Percentiles rank a stretch among this genome's conserved stretches.
Evolutionary conservation across 2,329 filamentous ascomycete species (phyloP).

Genomic region (Lithohypha guttulata): DNA sequence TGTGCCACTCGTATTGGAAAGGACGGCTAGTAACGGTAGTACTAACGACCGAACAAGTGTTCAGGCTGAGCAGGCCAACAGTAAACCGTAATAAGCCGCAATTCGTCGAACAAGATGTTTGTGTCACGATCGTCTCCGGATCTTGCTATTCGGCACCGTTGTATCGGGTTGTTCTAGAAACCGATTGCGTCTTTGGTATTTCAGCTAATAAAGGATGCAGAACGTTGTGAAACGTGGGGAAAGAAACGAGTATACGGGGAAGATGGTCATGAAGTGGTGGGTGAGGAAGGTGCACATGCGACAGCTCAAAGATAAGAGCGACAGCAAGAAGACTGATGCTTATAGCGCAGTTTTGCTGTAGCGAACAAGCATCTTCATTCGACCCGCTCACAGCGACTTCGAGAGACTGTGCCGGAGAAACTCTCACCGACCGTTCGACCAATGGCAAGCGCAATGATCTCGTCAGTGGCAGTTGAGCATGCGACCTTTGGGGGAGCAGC

Average conservation of each 20-base stretch:
- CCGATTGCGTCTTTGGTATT: no score
- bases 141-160: neutral
- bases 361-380: no score
- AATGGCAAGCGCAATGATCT: neutral
- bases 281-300: constrained; percentile 5
- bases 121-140: neutral
- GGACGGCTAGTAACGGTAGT: constrained; percentile 7
- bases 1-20: no score
- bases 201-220: neutral
- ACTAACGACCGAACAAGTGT: neutral
- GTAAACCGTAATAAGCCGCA: neutral
- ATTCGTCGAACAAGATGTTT: neutral
- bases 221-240: neutral
- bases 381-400: no score
- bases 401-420: constrained; percentile 1
- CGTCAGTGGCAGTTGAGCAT: neutral
- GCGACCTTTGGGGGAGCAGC: constrained; percentile 1
- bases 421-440: neutral
- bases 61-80: neutral
- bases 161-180: constrained; percentile 1
- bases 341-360: neutral
- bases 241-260: neutral
- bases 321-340: neutral
- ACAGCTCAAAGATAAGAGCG: no score
- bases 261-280: neutral